Base-by-base conservation (phyloP, 352 stramenopile genomes). In the Achlya hypogyna region DNA sequence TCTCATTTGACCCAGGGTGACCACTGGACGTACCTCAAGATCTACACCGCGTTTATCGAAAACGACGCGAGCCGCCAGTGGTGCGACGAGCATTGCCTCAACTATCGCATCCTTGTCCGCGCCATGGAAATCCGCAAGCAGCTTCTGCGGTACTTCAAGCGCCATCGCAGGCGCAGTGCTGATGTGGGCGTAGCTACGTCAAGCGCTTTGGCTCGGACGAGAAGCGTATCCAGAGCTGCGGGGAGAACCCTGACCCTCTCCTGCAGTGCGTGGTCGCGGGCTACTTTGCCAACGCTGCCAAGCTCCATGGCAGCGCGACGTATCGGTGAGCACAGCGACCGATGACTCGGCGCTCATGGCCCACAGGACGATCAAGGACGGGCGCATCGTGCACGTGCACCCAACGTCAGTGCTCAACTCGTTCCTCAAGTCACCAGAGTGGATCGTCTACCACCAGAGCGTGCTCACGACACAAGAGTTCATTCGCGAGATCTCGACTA, bases 401-500 rank as follows among this genome's bases (percentile, higher is more conserved):
- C 84, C 84, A 43, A 90, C 82, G 35, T 91, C 77, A 0, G 76
- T 89, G 25, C 88, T 86, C 49, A 89, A 88, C 62, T 74, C 86
- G 69, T 75, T 88, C 69, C 79, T 82, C 1, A 82, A 73, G 12
- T 78, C 94, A 34, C 97, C 97, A 3, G 97, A 99, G 72, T 99
- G 98, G 84, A 91, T 99, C 20, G 80, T 98, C 32, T 99, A 99
- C 75, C 96, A 99, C 71, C 95, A 99, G 75, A 96, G 98, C 45
- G 96, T 99, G 27, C 88, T 98, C 51, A 99, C 97, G 0, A 97
- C 88, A 0, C 97, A 99, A 63, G 96, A 99, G 74, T 97, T 91
- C 63, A 83, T 95, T 27, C 81, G 82, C 10, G 79, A 89, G 45
- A 78, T 90, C 38, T 78, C 72, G 14, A 82, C 69, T 53, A 88